Evolutionary conservation across 805 yeast species (phyloP).

Genomic region (Scheffersomyces amazonensis): DNA sequence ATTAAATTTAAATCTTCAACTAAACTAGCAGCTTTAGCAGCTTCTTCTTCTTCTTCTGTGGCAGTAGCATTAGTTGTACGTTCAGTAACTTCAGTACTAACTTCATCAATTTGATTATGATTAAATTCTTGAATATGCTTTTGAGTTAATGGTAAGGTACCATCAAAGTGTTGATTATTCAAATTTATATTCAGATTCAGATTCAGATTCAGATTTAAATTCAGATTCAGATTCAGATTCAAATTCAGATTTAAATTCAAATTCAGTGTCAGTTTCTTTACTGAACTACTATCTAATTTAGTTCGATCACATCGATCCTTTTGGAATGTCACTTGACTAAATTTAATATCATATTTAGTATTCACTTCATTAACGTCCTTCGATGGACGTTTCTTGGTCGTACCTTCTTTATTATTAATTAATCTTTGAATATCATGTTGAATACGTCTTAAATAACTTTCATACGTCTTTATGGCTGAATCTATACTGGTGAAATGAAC

Average conservation of each 20-base stretch:
- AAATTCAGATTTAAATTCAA: neutral
- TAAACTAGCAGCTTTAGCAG: neutral
- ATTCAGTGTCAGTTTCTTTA: neutral
- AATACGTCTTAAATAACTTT: slow-evolving; percentile 23
- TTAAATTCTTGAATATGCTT: slow-evolving; percentile 1
- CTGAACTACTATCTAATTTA: slow-evolving; percentile 1
- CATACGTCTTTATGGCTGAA: slow-evolving; percentile 43
- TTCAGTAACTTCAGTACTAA: neutral
- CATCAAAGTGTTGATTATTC: neutral
- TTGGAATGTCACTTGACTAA: slow-evolving; percentile 20
- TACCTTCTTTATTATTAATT: slow-evolving; percentile 11
- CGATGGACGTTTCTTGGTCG: neutral
- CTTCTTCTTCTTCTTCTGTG: neutral
- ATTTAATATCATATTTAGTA: slow-evolving; percentile 11
- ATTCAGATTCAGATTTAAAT: neutral
- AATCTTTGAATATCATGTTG: slow-evolving; percentile 16
- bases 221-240: neutral
- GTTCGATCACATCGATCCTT: slow-evolving; percentile 40
- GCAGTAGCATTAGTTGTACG: no score
- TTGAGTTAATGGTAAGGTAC: neutral
- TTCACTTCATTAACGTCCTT: slow-evolving; percentile 6
- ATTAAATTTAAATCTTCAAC: neutral
- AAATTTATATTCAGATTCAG: neutral
- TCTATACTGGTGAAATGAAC: slow-evolving; percentile 46
- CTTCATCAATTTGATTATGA: neutral